phyloP scores from a whole-genome alignment of 805 yeast species.

The Kazachstania psychrophila region DNA sequence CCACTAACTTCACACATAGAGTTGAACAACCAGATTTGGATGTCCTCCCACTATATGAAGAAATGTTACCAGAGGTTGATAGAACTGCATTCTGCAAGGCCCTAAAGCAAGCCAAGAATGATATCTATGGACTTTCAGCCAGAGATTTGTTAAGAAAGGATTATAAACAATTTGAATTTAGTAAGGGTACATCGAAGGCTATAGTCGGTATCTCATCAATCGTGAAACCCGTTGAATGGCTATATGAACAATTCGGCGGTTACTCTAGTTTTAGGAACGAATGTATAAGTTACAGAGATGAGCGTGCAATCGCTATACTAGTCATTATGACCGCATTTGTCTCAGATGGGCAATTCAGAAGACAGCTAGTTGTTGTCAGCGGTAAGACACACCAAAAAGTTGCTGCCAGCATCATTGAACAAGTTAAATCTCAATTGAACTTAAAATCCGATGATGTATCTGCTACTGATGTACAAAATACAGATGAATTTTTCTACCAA shows the following conservation, averaged over 20 bases:
- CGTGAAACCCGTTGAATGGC: constrained; percentile 53
- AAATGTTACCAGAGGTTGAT: constrained; percentile 14
- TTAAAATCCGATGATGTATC: not conserved
- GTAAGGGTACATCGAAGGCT: constrained; percentile 14
- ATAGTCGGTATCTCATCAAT: constrained; percentile 70
- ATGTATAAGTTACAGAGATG: constrained; percentile 18
- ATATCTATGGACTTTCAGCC: constrained; percentile 51
- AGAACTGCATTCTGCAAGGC: constrained; percentile 23
- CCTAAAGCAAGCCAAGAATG: constrained; percentile 45
- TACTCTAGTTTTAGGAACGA: constrained; percentile 14
- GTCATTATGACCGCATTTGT: constrained; percentile 42
- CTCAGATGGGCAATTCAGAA: constrained; percentile 28
- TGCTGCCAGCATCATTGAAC: constrained; percentile 3
- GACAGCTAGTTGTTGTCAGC: constrained; percentile 36
- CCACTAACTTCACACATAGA: constrained; percentile 54
- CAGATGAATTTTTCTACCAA: not conserved
- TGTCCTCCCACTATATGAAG: constrained; percentile 35
- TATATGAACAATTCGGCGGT: constrained; percentile 31
- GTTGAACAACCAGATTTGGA: constrained; percentile 51
- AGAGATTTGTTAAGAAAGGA: constrained; percentile 69
- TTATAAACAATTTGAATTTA: constrained; percentile 58
- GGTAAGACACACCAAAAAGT: constrained; percentile 13
- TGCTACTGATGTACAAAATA: not conserved
- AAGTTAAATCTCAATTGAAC: not conserved
- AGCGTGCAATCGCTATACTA: constrained; percentile 32